Percentiles rank a stretch among this genome's conserved stretches.
Conservation (phyloP, 169 alveolate species). For the Plasmodium reichenowi region DNA sequence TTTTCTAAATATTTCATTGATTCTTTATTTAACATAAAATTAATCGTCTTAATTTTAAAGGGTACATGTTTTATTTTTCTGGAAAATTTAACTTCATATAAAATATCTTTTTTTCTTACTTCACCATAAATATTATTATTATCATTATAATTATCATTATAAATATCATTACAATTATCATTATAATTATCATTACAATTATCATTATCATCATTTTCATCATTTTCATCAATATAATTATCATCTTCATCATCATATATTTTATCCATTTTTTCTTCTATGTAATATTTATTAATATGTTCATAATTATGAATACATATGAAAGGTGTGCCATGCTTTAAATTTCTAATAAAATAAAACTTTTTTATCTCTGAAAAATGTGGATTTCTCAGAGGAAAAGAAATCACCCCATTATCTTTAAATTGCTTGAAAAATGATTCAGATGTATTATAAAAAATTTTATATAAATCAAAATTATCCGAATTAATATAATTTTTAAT, state of each 20-base stretch:
- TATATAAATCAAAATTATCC: constrained; percentile 30
- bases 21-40: not conserved
- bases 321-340: constrained; percentile 37
- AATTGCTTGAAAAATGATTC: constrained; percentile 21
- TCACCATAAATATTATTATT: not conserved
- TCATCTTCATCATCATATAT: not conserved
- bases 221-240: not conserved
- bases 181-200: not conserved
- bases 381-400: constrained; percentile 30
- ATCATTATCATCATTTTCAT: not conserved
- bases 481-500: constrained; percentile 31
- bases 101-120: not conserved
- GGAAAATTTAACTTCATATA: not conserved
- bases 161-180: not conserved
- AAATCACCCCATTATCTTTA: constrained; percentile 7
- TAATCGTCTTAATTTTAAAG: not conserved
- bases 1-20: constrained; percentile 8
- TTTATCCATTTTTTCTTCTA: not conserved
- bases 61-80: not conserved
- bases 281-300: constrained; percentile 4
- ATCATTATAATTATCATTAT: not conserved
- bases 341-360: constrained; percentile 37
- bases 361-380: constrained; percentile 31
- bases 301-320: constrained; percentile 40
- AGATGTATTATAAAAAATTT: constrained; percentile 33